Evolutionary conservation across 148 eudicot genomes (phyloP).

Genomic region (Vaccinium vitisidaea): DNA sequence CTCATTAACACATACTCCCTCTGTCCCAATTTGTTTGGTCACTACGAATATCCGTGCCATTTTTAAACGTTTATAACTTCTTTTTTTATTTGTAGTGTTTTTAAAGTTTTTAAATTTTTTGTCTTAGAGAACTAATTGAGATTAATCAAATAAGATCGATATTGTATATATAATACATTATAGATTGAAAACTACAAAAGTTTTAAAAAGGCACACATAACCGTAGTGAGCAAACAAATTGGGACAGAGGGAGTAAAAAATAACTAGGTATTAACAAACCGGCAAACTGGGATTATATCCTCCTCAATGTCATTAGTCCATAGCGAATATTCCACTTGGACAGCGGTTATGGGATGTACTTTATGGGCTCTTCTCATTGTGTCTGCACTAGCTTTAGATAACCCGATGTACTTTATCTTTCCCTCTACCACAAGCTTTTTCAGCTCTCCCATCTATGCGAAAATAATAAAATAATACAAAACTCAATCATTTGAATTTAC

Average conservation of each 20-base stretch:
- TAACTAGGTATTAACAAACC: constrained; percentile 1
- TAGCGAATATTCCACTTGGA: constrained; percentile 30
- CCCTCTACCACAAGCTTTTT: constrained; percentile 63
- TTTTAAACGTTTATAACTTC: no score
- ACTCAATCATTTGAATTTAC: not conserved
- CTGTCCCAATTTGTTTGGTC: no score
- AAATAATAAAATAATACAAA: not conserved
- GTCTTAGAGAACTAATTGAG: no score
- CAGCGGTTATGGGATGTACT: constrained; percentile 51
- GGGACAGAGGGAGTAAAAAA: no score
- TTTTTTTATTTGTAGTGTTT: no score
- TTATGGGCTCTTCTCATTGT: constrained; percentile 51
- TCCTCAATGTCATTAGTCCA: constrained; percentile 31
- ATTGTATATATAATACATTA: no score
- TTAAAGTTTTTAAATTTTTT: no score
- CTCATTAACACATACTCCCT: not conserved
- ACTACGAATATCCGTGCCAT: no score
- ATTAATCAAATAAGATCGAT: no score
- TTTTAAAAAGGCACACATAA: no score
- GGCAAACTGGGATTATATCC: constrained; percentile 25
- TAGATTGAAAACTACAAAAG: no score
- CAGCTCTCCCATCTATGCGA: constrained; percentile 45
- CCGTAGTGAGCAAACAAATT: no score
- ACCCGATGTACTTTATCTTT: constrained; percentile 48
- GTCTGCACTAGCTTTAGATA: constrained; percentile 48